Percentiles rank a stretch among this genome's conserved stretches.
These are phyloP conservation scores for Wickerhamiella cacticola DNA, from an alignment of 805 yeast genomes.

Conservation along the genomic window DNA sequence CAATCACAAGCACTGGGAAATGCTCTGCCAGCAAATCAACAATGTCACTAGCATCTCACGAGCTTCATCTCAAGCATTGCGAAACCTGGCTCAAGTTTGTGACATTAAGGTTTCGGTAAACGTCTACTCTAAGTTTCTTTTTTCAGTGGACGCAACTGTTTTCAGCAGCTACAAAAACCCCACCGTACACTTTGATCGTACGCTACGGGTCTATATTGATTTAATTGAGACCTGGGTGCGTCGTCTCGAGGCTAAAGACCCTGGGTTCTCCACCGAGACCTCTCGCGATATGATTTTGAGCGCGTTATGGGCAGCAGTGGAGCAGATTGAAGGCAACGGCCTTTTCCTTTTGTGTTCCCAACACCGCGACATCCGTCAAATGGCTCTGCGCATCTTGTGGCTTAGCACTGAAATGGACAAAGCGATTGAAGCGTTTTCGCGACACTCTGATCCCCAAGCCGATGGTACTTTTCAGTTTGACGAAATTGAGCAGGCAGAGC, in stretches of 20 bases:
- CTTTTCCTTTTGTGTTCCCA: conserved; percentile 83
- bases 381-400: conserved; percentile 63
- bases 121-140: conserved; percentile 66
- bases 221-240: conserved; percentile 67
- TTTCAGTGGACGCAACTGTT: conserved; percentile 53
- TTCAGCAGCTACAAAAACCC: conserved; percentile 41
- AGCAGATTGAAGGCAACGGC: conserved; percentile 94
- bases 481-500: conserved; percentile 9
- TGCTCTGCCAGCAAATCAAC: conserved; percentile 62
- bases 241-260: conserved; percentile 20
- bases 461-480: conserved; percentile 14
- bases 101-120: conserved; percentile 62
- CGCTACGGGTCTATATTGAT: conserved; percentile 62
- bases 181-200: conserved; percentile 46
- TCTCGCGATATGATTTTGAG: conserved; percentile 15
- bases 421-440: conserved; percentile 39
- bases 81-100: conserved; percentile 50
- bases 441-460: conserved; percentile 16
- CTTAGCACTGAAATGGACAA: conserved; percentile 81
- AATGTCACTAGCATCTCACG: conserved; percentile 56
- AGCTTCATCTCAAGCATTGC: conserved; percentile 54
- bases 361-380: conserved; percentile 58
- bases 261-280: conserved; percentile 14
- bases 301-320: conserved; percentile 69
- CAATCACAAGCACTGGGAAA: conserved; percentile 56